Conservation (phyloP, 805 yeast species). For the Cyberlindnera xylosilytica region DNA sequence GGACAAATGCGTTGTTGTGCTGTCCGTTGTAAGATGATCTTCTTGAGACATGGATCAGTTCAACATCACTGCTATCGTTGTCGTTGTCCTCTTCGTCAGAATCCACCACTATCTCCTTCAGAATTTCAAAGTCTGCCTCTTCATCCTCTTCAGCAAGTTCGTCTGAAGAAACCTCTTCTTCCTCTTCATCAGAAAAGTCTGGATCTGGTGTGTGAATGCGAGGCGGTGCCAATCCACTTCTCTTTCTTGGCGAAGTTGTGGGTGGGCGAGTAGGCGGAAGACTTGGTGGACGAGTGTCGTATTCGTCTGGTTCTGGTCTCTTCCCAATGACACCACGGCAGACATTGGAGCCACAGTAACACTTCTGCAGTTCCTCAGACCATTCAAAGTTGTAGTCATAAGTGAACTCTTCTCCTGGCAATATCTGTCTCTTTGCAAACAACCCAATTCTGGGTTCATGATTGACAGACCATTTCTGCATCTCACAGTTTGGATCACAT, state of each 20-base stretch:
- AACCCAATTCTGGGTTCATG: slow-evolving; percentile 45
- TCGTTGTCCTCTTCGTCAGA: not conserved
- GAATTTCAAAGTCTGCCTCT: no score
- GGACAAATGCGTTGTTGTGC: no score
- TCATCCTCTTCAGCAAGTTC: no score
- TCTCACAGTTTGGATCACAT: slow-evolving; percentile 44
- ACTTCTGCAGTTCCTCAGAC: slow-evolving; percentile 40
- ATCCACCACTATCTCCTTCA: no score
- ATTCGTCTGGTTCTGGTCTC: slow-evolving; percentile 1
- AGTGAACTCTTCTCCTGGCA: slow-evolving; percentile 42
- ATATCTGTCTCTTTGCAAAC: slow-evolving; percentile 38
- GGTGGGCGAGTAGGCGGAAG: not conserved
- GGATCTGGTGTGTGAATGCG: not conserved
- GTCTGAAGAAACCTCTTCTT: not conserved
- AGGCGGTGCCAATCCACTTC: no score
- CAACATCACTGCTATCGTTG: not conserved
- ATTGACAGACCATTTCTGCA: slow-evolving; percentile 47
- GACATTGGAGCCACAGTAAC: slow-evolving; percentile 39
- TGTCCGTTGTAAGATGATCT: not conserved
- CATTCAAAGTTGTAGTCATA: slow-evolving; percentile 48
- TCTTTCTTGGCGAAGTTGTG: not conserved
- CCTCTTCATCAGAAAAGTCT: not conserved
- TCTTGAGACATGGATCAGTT: no score
- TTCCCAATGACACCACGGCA: slow-evolving; percentile 42
- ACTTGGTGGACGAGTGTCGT: no score